Percentiles rank a stretch among this genome's conserved stretches.
These are phyloP conservation scores for Debaryomyces nepalensis DNA, from an alignment of 1,139 yeast genomes.

Conservation along the genomic window DNA sequence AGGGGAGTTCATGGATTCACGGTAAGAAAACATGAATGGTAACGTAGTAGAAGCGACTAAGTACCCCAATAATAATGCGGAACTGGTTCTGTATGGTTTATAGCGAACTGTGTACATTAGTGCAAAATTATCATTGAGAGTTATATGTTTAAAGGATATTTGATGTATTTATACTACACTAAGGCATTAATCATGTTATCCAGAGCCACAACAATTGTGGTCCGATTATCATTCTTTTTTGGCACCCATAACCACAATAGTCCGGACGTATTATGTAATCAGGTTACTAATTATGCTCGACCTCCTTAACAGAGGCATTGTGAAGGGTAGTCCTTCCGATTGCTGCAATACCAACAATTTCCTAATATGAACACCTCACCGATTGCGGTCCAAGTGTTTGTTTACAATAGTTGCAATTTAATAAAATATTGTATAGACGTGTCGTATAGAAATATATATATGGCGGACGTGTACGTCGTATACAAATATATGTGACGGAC, in stretches of 20 bases:
- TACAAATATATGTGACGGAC: conserved; percentile 9
- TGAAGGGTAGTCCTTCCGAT: background rate
- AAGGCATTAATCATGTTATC: conserved; percentile 1
- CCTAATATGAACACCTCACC: conserved; percentile 2
- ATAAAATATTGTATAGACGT: conserved; percentile 8
- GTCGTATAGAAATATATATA: conserved; percentile 10
- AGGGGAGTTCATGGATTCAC: conserved; percentile 32
- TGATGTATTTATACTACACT: background rate
- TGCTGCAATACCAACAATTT: background rate
- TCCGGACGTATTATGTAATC: conserved; percentile 7
- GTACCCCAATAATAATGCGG: conserved; percentile 43
- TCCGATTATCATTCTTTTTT: conserved; percentile 6
- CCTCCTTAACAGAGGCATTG: background rate
- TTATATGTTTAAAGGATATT: background rate
- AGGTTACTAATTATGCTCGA: background rate
- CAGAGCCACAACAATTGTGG: conserved; percentile 10
- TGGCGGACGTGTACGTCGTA: too few relatives aligned
- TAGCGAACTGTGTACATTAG: conserved; percentile 21
- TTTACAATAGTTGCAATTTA: conserved; percentile 5
- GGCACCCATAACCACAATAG: conserved; percentile 3
- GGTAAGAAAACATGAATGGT: conserved; percentile 50
- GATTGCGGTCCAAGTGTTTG: conserved; percentile 4
- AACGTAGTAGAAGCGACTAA: conserved; percentile 46
- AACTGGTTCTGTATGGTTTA: conserved; percentile 24
- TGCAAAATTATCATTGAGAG: background rate